A percentile compares a stretch with the other conserved stretches of the same genome.
Evolutionary conservation across 768 basidiomycete genomes (phyloP).

Genomic region (Boletus bicolor): DNA sequence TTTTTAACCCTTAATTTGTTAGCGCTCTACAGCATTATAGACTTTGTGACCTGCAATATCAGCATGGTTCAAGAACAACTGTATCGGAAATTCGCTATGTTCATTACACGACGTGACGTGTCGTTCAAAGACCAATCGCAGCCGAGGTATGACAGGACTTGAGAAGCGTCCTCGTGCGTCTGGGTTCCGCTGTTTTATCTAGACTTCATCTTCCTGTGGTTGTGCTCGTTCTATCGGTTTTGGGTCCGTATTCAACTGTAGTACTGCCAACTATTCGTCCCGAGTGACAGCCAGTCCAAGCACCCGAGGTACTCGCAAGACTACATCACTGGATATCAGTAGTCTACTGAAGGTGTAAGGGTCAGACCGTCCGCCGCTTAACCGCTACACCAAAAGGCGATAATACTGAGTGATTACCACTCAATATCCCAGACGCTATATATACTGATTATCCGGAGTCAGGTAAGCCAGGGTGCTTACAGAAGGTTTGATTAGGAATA

Average conservation of each 20-base stretch:
- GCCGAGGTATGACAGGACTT: background rate
- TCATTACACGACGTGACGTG: too few species aligned
- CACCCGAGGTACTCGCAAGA: background rate
- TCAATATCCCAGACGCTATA: too few species aligned
- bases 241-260: background rate
- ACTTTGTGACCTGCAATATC: background rate
- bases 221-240: background rate
- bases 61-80: background rate
- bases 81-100: background rate
- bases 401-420: too few species aligned
- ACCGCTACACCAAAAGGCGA: too few species aligned
- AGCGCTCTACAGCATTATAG: constrained; percentile 5
- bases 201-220: background rate
- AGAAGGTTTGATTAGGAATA: background rate
- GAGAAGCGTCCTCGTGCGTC: background rate
- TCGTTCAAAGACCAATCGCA: background rate
- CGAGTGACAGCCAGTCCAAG: background rate
- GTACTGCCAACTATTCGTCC: background rate
- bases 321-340: too few species aligned
- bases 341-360: background rate
- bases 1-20: constrained; percentile 11
- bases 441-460: too few species aligned
- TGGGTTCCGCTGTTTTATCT: background rate
- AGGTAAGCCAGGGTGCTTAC: too few species aligned
- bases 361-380: too few species aligned